phyloP scores from a whole-genome alignment of 352 stramenopile species.

The Blastocystis sp. region DNA sequence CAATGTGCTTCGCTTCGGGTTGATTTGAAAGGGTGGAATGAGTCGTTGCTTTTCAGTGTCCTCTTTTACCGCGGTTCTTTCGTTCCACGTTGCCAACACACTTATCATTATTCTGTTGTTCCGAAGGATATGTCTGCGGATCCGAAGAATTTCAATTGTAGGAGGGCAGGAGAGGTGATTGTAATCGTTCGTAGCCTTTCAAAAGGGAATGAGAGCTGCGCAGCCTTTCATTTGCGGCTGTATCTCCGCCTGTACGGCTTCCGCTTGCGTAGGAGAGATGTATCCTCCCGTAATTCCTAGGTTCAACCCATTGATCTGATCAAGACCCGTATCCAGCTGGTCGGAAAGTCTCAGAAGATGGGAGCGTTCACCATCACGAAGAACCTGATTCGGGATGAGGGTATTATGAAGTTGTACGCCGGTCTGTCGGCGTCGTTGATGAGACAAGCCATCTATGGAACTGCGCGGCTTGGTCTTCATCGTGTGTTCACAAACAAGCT shows the following conservation, averaged over 20 bases:
- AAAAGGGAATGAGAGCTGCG: slow-evolving; percentile 27
- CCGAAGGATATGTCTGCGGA: slow-evolving; percentile 43
- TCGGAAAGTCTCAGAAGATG: slow-evolving; percentile 67
- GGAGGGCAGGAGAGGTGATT: too few relatives aligned
- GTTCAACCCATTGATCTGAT: slow-evolving; percentile 80
- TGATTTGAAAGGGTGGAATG: background rate
- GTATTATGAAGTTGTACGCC: slow-evolving; percentile 77
- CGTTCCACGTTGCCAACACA: background rate
- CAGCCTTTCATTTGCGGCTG: slow-evolving; percentile 51
- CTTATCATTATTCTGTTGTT: background rate
- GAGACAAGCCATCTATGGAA: slow-evolving; percentile 66
- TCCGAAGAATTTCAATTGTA: background rate
- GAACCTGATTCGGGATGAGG: slow-evolving; percentile 71
- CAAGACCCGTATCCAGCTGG: slow-evolving; percentile 77
- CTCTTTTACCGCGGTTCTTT: background rate
- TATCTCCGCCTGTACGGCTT: slow-evolving; percentile 50
- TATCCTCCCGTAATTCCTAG: background rate
- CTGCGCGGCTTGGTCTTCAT: slow-evolving; percentile 64
- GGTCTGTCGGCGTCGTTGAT: slow-evolving; percentile 63
- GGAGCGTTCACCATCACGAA: slow-evolving; percentile 69
- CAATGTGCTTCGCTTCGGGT: too few relatives aligned
- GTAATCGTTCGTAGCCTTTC: slow-evolving; percentile 1
- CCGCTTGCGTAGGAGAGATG: background rate
- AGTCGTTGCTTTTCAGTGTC: background rate
- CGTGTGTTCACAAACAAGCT: slow-evolving; percentile 60